Conservation (phyloP, 306 rosid genomes). For the Canavalia gladiata region DNA sequence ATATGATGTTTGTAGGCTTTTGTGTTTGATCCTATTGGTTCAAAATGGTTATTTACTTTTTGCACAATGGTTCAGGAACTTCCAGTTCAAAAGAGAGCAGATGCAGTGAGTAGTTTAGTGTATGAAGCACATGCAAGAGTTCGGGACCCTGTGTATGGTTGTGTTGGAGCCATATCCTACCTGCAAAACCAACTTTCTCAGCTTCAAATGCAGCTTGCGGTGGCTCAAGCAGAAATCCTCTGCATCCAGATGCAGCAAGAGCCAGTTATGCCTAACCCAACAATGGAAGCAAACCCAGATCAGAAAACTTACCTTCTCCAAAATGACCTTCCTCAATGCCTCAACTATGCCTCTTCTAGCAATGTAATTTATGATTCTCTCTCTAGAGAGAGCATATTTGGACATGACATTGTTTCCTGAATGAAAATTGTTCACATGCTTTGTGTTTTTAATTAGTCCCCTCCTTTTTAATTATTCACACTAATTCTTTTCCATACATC, state of each 20-base stretch:
- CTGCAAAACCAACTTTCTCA: constrained; percentile 86
- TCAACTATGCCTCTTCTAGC: constrained; percentile 68
- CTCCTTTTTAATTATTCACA: background rate
- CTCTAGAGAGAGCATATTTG: constrained; percentile 62
- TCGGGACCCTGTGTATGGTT: constrained; percentile 90
- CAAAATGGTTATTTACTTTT: background rate
- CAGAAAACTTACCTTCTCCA: constrained; percentile 58
- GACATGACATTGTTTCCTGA: constrained; percentile 79
- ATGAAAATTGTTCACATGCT: constrained; percentile 32
- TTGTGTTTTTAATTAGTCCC: background rate
- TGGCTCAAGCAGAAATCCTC: constrained; percentile 91
- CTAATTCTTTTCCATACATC: background rate
- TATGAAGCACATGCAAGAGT: constrained; percentile 92
- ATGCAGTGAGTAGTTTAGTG: constrained; percentile 94
- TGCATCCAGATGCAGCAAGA: constrained; percentile 87
- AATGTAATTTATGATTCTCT: constrained; percentile 73
- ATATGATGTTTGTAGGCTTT: background rate
- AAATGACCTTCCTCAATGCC: constrained; percentile 62
- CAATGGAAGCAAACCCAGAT: constrained; percentile 42
- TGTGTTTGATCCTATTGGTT: background rate
- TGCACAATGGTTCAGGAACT: constrained; percentile 67
- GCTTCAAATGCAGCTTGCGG: constrained; percentile 94
- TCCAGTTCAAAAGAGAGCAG: constrained; percentile 72
- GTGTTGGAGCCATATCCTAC: constrained; percentile 87
- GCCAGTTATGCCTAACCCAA: constrained; percentile 50